Evolutionary conservation across 768 basidiomycete species (phyloP).

Genomic region (Inosperma sp.): DNA sequence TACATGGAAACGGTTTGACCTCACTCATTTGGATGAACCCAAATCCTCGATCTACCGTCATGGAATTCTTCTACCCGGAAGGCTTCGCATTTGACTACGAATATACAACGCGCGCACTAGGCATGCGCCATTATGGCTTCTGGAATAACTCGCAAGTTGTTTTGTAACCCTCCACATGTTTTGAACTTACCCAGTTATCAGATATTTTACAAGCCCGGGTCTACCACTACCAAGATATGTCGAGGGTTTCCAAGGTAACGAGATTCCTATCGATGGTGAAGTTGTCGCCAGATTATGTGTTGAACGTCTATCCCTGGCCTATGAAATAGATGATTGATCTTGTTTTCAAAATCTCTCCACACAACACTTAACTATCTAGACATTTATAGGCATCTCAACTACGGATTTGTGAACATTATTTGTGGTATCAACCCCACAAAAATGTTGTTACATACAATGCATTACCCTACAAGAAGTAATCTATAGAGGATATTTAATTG

Average conservation of each 20-base stretch:
- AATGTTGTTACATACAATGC: background rate
- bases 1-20: slow-evolving; percentile 90
- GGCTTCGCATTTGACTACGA: slow-evolving; percentile 88
- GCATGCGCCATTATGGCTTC: slow-evolving; percentile 81
- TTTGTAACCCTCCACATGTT: background rate
- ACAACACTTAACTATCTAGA: background rate
- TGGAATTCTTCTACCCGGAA: slow-evolving; percentile 84
- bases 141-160: slow-evolving; percentile 63
- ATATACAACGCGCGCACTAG: slow-evolving; percentile 73
- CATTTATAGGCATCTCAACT: background rate
- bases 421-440: background rate
- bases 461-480: background rate
- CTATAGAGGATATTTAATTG: background rate
- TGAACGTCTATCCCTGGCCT: slow-evolving; percentile 51
- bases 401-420: too few species aligned
- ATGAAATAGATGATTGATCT: slow-evolving; percentile 59
- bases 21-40: slow-evolving; percentile 92
- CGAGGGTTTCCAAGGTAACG: slow-evolving; percentile 84
- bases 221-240: slow-evolving; percentile 69
- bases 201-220: slow-evolving; percentile 71
- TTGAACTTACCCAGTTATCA: slow-evolving; percentile 23
- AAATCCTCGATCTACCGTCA: slow-evolving; percentile 74
- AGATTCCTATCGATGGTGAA: slow-evolving; percentile 76
- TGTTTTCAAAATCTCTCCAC: background rate
- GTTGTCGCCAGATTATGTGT: slow-evolving; percentile 58